Evolutionary conservation across 768 basidiomycete species (phyloP), one percentile per base, ranked within the genome.

Genomic region (Podaxis rugospora): DNA sequence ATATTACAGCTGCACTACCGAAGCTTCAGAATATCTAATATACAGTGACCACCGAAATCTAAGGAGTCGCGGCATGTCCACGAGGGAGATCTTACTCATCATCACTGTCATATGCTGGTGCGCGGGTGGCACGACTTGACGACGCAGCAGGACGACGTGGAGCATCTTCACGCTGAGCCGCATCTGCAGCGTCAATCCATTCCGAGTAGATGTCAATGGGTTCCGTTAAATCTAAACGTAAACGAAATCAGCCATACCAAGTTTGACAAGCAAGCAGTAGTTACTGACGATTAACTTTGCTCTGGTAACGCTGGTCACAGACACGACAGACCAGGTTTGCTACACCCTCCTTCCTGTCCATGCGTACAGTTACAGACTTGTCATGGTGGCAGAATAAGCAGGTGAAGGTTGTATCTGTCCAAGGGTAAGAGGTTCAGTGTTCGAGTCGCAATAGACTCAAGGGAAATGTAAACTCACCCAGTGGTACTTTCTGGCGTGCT

Each of bases 381-480:
- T 94, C 90, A 71, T 94, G 92, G 75, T 94, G 87, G 70, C 92
- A 94, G 74, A 92, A 94, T 13, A 94, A 76, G 72, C 92, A 94
- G 27, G 90, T 91, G 71, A 94, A 94, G 37, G 85, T 81, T 9
- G 88, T 89, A 67, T 93, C 92, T 94, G 71, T 28, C 57, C 27
- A 54, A 36, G 50, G 40, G 52, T 47, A 42, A 57, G 14, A 25
- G 50, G 54, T 39, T 39, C 6, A 59, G 16, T 21, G 6, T 11
- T 25, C 4, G 14, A 6, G 21, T 49, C 23, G 18, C 18, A 25
- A 13, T 14, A 11, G n/a, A 6, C 18, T n/a, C 18, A 47, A 28
- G 23, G 16, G 44, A 35, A 35, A 49, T 61, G 25, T 2, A 9
- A 16, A 70, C 83, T 61, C 55, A 93, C 92, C 93, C 13, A 94